These are phyloP conservation scores for Ophiognomonia clavigignenti-juglandacearum DNA, from an alignment of 2,329 filamentous ascomycete species.

Conservation along the genomic window DNA sequence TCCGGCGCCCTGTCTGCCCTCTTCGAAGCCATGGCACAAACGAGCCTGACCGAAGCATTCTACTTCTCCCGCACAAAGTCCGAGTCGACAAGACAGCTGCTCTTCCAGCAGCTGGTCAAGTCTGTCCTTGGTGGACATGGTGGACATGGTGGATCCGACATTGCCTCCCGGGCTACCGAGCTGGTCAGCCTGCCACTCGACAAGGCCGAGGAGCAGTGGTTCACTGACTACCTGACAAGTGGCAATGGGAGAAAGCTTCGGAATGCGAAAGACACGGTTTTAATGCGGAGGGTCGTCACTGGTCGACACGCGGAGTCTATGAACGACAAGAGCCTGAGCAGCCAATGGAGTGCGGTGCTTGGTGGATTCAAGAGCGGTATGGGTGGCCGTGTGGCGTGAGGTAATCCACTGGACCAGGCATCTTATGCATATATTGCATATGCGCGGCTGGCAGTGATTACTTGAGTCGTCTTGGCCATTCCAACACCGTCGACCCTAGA, in stretches of 20 bases:
- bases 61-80: conserved; percentile 66
- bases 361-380: conserved; percentile 46
- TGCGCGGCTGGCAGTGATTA: background rate
- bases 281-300: conserved; percentile 68
- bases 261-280: conserved; percentile 66
- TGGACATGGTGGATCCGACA: conserved; percentile 29
- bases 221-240: conserved; percentile 61
- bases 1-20: conserved; percentile 59
- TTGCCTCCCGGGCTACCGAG: conserved; percentile 58
- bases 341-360: conserved; percentile 44
- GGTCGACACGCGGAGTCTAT: conserved; percentile 51
- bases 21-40: conserved; percentile 62
- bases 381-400: conserved; percentile 23
- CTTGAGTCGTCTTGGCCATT: background rate
- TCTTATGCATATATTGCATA: background rate
- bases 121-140: conserved; percentile 47
- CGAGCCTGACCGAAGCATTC: conserved; percentile 68
- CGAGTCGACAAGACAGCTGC: conserved; percentile 52
- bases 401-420: background rate
- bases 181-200: conserved; percentile 71
- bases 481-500: too few species aligned
- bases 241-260: conserved; percentile 61
- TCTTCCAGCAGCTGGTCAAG: conserved; percentile 63
- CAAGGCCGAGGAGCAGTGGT: conserved; percentile 66
- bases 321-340: conserved; percentile 36